Percentiles rank a stretch among this genome's conserved stretches.
Evolutionary conservation across 176 grass and related monocot genomes (phyloP).

Genomic region (Aegilops bicornis): DNA sequence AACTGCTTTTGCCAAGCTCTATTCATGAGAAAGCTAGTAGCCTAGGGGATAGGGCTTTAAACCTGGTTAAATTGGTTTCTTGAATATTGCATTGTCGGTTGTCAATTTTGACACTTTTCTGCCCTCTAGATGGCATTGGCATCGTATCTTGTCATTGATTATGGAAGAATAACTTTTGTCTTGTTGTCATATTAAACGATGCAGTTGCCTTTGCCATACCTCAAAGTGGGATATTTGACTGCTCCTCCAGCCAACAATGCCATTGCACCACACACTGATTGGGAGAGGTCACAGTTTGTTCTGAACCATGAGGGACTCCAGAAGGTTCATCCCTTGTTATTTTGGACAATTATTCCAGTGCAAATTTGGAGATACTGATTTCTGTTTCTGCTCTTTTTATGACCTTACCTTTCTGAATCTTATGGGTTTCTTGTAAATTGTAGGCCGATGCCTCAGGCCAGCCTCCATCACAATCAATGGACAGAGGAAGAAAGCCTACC

Average conservation of each 20-base stretch:
- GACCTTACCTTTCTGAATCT: neutral
- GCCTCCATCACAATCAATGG: conserved; percentile 49
- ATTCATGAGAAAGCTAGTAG: neutral
- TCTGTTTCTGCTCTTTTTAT: neutral
- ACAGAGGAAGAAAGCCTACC: conserved; percentile 54
- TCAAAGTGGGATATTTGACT: conserved; percentile 93
- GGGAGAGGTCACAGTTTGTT: conserved; percentile 85
- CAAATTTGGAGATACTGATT: conserved; percentile 8
- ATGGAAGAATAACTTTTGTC: neutral
- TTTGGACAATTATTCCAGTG: neutral
- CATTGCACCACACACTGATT: conserved; percentile 89
- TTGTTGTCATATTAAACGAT: conserved; percentile 11
- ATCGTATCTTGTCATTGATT: neutral
- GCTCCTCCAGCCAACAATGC: conserved; percentile 66
- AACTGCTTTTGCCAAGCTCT: conserved; percentile 7
- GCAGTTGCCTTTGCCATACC: conserved; percentile 94
- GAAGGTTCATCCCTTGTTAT: conserved; percentile 54
- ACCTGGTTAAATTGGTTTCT: neutral
- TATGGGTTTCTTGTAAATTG: conserved; percentile 14
- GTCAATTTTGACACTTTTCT: neutral
- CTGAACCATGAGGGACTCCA: conserved; percentile 93
- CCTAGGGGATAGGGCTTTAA: neutral
- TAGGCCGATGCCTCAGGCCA: conserved; percentile 64
- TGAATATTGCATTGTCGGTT: neutral
- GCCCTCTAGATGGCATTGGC: neutral